phyloP scores from a whole-genome alignment of 164 flowering plant genomes.

The Aristolochia fimbriata region DNA sequence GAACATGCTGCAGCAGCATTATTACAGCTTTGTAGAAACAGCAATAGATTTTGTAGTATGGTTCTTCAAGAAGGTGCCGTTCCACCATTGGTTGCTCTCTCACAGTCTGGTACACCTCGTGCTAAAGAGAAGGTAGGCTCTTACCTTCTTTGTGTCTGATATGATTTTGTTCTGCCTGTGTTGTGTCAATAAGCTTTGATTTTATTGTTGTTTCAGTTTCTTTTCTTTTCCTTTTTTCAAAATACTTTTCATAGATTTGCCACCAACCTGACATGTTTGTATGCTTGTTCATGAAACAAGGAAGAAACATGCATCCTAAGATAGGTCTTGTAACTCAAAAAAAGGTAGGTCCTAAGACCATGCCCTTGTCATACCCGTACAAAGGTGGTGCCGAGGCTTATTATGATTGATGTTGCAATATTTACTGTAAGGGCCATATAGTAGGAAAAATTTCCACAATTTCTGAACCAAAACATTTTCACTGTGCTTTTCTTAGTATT shows the following conservation, averaged over 20 bases:
- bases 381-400: no score
- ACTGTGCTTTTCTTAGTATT: no score
- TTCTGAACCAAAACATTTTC: no score
- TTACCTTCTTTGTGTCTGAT: not conserved
- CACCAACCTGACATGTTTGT: not conserved
- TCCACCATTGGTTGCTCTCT: slow-evolving; percentile 82
- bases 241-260: not conserved
- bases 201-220: not conserved
- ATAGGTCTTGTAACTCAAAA: no score
- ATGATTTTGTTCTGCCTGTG: not conserved
- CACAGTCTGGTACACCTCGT: slow-evolving; percentile 88
- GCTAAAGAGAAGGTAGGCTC: slow-evolving; percentile 79
- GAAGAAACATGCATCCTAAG: no score
- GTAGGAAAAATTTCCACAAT: no score
- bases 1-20: slow-evolving; percentile 98
- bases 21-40: slow-evolving; percentile 66
- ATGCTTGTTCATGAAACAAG: no score
- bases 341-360: no score
- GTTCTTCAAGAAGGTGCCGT: slow-evolving; percentile 96
- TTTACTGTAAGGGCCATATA: no score
- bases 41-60: slow-evolving; percentile 51
- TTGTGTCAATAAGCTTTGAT: not conserved
- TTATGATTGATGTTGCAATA: no score
- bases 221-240: not conserved
- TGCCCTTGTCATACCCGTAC: no score